These are phyloP conservation scores for Cladophialophora bantiana DNA, from an alignment of 2,329 filamentous ascomycete species.

Conservation along the genomic window DNA sequence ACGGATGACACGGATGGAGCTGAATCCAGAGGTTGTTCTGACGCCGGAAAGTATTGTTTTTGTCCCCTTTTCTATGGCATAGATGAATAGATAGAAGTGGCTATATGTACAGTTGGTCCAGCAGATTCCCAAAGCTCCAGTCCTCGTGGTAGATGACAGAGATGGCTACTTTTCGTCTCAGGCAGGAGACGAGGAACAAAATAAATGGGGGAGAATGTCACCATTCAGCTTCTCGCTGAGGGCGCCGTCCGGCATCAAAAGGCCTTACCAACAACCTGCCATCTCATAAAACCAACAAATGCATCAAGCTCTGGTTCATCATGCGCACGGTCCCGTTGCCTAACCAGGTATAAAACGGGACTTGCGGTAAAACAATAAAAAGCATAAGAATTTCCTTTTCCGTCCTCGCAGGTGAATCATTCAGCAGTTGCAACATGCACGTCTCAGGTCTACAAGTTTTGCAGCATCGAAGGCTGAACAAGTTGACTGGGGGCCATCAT, in stretches of 20 bases:
- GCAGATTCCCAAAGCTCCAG: constrained; percentile 21
- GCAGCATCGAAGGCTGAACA: constrained; percentile 41
- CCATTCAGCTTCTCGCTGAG: neutral
- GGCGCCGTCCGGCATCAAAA: constrained; percentile 5
- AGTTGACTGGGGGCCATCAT: constrained; percentile 41
- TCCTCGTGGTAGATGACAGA: constrained; percentile 1
- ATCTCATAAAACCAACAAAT: constrained; percentile 9
- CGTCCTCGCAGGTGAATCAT: constrained; percentile 25
- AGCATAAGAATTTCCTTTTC: constrained; percentile 23
- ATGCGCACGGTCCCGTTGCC: constrained; percentile 15
- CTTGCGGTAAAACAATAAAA: constrained; percentile 13
- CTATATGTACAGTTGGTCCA: constrained; percentile 39
- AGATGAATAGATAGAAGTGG: constrained; percentile 20
- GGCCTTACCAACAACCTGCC: neutral
- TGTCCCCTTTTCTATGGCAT: constrained; percentile 11
- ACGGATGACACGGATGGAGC: neutral
- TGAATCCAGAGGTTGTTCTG: neutral
- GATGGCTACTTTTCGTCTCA: neutral
- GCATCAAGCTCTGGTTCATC: constrained; percentile 28
- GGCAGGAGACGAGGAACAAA: constrained; percentile 2
- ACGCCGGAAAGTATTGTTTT: constrained; percentile 11
- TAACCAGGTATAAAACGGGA: constrained; percentile 14
- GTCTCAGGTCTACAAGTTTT: constrained; percentile 34
- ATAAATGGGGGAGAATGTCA: constrained; percentile 9
- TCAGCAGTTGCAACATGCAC: constrained; percentile 30